Evolutionary conservation across 176 grass and related monocot genomes (phyloP), one percentile per base, ranked within the genome.

Genomic region (Bothriochloa decipiens): DNA sequence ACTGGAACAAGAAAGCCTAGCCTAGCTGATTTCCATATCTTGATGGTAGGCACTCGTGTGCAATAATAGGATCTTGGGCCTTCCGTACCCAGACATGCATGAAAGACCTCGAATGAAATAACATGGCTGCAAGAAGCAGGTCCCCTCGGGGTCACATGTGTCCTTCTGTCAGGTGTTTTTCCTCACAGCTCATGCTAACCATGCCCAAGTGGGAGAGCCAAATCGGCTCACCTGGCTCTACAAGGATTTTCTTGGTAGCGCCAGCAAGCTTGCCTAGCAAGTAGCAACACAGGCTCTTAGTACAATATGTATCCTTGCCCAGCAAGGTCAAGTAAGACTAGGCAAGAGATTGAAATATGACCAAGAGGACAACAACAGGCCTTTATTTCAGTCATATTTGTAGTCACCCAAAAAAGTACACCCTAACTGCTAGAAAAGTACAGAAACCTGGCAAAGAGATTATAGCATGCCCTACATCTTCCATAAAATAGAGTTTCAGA

Each of bases 401-500:
- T 70, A 28, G 76, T 77, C 45, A 35, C 1, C 12, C 42, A 4
- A 77, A 82, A 68, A 61, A 55, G 18, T 55, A 55, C 52, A 55
- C 52, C 55, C 55, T 58, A 78, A 68, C 45, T 25, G 6, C 57
- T 72, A 73, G 25, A 57, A 42, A 83, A 29, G 52, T 74, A 53
- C 33, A 60, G 3, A 10, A 14, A 26, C 29, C 36, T 65, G 43
- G 27, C 42, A 79, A 88, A 64, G 29, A 52, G 43, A 78, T 83
- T 65, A 78, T 36, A 46, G 10, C n/a, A 50, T 66, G 4, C 32
- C 20, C 15, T 22, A 40, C 15, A 74, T 50, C 70, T 81, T 40
- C 22, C 29, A 43, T 37, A 77, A 50, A 86, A 87, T 77, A 76
- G 78, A 41, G 57, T 49, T 57, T 66, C 4, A 45, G 49, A 69